Base-by-base conservation (phyloP, 139 green algal genomes). In the Micractinium conductrix region DNA sequence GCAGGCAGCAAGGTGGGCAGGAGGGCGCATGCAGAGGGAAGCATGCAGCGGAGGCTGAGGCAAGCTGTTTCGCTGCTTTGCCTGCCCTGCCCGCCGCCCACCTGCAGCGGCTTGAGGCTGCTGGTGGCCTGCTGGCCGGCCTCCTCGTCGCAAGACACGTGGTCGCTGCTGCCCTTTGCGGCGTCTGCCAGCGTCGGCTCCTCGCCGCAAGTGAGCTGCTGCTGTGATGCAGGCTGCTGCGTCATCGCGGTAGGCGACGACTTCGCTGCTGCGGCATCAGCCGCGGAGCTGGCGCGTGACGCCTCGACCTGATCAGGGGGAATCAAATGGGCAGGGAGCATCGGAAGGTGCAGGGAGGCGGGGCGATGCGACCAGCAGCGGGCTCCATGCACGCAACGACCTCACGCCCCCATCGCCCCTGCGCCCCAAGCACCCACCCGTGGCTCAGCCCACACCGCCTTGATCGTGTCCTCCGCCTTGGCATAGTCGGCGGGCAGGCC, bases 391-490 rank as follows among this genome's bases (percentile, higher is more conserved):
- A 58, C 48, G 10, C 48, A 58, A 58, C 48, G 10, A 14, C 14
- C 12, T 14, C 48, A 62, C 53, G 5, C 53, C 53, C 24, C 53
- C 53, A 19, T 5, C 53, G 53, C 19, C 53, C 48, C 53, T 30
- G 19, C 53, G 10, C 53, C 53, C 2, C 53, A 62, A 17, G 37
- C 35, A 72, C 65, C 65, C 65, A 72, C 65, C 65, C n/a, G 33
- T 72, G 65, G 76, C 55, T 82, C 76, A 19, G 76, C 55, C 76
- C 76, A 82, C 55, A 82, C 76, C 26, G 76, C 76, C 76, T 82
- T 82, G 58, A 82, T 82, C 4, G 76, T 82, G 6, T 82, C 58
- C 76, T 82, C 76, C 16, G 58, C 76, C 58, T 82, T 71, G 76
- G 26, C 76, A 22, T 73, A 82, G 58, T 82, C 76, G 37, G 76